These are phyloP conservation scores for Verticillium alfalfae DNA, from an alignment of 2,329 filamentous ascomycete species.

Conservation along the genomic window DNA sequence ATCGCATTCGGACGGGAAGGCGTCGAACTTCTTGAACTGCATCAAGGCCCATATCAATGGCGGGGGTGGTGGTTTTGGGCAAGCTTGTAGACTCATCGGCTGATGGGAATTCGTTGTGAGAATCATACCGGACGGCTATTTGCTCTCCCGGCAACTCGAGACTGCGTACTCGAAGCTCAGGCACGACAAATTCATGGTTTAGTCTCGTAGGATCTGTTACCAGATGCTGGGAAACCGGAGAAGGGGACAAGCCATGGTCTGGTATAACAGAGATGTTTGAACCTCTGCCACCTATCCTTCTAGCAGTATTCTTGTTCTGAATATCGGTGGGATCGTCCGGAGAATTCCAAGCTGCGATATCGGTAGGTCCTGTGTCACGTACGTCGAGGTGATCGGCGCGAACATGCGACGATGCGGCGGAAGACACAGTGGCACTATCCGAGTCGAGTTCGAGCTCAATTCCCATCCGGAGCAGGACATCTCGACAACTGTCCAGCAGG, in stretches of 20 bases:
- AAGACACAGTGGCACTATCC: constrained; percentile 16
- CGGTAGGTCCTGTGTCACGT: neutral
- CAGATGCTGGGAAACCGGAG: too few species aligned
- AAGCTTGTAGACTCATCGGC: too few species aligned
- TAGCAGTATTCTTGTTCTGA: neutral
- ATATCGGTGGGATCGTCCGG: neutral
- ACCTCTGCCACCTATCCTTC: neutral
- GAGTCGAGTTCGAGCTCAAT: constrained; percentile 59
- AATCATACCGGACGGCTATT: too few species aligned
- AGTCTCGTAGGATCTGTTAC: too few species aligned
- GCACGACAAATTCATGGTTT: too few species aligned
- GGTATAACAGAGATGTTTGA: neutral
- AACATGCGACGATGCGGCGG: neutral
- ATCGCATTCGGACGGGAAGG: too few species aligned
- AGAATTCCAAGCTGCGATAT: neutral
- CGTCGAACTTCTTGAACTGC: too few species aligned
- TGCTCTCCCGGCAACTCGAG: too few species aligned
- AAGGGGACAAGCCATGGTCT: neutral
- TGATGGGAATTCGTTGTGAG: too few species aligned
- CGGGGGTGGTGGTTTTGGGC: too few species aligned
- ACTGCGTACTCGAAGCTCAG: too few species aligned
- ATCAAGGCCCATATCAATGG: too few species aligned
- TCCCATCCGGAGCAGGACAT: constrained; percentile 61
- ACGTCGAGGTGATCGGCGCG: neutral
- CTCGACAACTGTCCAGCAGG: constrained; percentile 65